These are phyloP conservation scores for Boletus eberwhitei DNA, from an alignment of 768 basidiomycete genomes.

Conservation along the genomic window DNA sequence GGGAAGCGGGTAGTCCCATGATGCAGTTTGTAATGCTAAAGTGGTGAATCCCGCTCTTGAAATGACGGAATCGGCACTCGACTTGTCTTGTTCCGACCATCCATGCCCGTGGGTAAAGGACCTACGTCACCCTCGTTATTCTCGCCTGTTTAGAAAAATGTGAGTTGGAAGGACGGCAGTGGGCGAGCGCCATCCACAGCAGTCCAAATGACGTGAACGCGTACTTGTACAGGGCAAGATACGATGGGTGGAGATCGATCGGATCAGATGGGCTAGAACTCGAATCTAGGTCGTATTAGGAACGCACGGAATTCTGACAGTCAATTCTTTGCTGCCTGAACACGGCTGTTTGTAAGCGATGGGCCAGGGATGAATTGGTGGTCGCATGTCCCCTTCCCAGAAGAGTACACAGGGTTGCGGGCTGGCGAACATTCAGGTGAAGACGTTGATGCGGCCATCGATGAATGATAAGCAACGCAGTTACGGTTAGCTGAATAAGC, in stretches of 20 bases:
- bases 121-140: constrained; percentile 26
- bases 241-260: constrained; percentile 16
- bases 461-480: constrained; percentile 1
- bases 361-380: not conserved
- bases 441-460: not conserved
- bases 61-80: not conserved
- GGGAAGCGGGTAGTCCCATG: constrained; percentile 5
- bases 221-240: constrained; percentile 8
- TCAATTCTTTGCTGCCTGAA: not conserved
- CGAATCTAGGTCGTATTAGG: not conserved
- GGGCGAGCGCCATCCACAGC: not conserved
- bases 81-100: not conserved
- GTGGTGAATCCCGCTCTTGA: constrained; percentile 2
- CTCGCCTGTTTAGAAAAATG: constrained; percentile 4
- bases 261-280: constrained; percentile 12
- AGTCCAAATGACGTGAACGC: constrained; percentile 11
- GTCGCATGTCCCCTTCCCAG: not conserved
- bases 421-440: not conserved
- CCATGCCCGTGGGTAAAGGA: constrained; percentile 14
- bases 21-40: constrained; percentile 4
- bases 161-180: not conserved
- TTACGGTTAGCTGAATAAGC: not conserved
- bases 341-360: not conserved
- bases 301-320: not conserved
- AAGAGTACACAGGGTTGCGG: not conserved